These are phyloP conservation scores for Cardamine occulta DNA, from an alignment of 345 rosid species.

Conservation along the genomic window DNA sequence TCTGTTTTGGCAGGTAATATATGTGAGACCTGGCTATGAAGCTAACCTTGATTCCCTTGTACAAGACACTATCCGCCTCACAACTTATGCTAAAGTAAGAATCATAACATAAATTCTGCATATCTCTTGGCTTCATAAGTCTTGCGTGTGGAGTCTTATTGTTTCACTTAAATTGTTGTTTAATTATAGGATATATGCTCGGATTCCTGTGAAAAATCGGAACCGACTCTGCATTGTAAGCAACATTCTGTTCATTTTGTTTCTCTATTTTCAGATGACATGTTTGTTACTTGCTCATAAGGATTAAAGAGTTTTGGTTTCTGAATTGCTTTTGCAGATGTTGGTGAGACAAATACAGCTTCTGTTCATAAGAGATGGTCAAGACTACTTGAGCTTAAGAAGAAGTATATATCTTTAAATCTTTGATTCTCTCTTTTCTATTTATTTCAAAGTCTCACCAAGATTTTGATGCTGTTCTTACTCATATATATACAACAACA, in stretches of 20 bases:
- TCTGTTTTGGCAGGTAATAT: conserved; percentile 64
- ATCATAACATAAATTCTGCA: neutral
- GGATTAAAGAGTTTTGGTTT: conserved; percentile 19
- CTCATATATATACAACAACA: neutral
- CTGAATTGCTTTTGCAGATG: conserved; percentile 47
- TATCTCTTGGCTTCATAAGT: neutral
- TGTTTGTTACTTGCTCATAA: conserved; percentile 17
- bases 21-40: conserved; percentile 79
- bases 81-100: conserved; percentile 53
- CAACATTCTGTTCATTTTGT: conserved; percentile 21
- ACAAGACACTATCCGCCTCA: conserved; percentile 73
- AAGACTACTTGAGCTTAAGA: conserved; percentile 75
- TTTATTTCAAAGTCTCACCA: conserved; percentile 11
- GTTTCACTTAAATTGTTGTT: neutral
- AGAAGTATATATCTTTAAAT: conserved; percentile 22
- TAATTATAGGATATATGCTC: conserved; percentile 71
- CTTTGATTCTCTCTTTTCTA: neutral
- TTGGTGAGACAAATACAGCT: conserved; percentile 55
- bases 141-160: neutral
- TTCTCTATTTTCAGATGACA: neutral
- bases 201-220: conserved; percentile 68
- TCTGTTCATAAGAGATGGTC: conserved; percentile 78
- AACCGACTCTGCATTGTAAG: conserved; percentile 65
- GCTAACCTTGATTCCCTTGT: conserved; percentile 79
- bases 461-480: conserved; percentile 18